These are phyloP conservation scores for Suillus ampliporus DNA, from an alignment of 768 basidiomycete species.

Conservation along the genomic window DNA sequence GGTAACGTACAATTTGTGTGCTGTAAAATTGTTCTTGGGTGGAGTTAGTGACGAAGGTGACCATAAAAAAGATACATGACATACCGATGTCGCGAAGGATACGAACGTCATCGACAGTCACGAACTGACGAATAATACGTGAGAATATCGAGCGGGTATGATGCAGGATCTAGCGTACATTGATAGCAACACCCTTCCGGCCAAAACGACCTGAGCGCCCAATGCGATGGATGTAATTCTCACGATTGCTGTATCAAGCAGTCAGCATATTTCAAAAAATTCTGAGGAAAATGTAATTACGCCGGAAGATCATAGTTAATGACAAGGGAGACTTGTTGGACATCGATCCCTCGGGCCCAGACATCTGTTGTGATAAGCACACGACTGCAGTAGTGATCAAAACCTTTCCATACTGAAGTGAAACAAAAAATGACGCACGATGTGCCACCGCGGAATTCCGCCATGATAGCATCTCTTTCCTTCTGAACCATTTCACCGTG, in stretches of 20 bases:
- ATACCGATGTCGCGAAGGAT: conserved; percentile 96
- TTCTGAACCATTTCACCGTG: conserved; percentile 97
- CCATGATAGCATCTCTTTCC: conserved; percentile 96
- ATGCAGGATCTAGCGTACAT: conserved; percentile 58
- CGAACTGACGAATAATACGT: conserved; percentile 60
- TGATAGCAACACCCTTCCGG: conserved; percentile 99
- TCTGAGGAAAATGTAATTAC: conserved; percentile 52
- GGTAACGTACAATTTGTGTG: conserved; percentile 78
- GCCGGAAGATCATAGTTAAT: conserved; percentile 97
- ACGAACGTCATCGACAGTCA: conserved; percentile 94
- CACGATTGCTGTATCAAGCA: conserved; percentile 71
- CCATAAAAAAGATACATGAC: conserved; percentile 29
- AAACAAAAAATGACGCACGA: conserved; percentile 59
- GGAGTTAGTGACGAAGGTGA: conserved; percentile 19
- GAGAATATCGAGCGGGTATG: conserved; percentile 20
- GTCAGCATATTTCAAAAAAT: conserved; percentile 18
- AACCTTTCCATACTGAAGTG: conserved; percentile 12
- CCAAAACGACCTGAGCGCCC: conserved; percentile 99
- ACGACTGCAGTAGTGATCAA: conserved; percentile 54
- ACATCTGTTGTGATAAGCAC: conserved; percentile 96
- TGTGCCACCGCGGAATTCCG: conserved; percentile 91
- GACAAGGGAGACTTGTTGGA: conserved; percentile 96
- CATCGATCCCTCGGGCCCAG: conserved; percentile 98
- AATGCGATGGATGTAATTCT: conserved; percentile 99
- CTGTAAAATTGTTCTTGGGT: conserved; percentile 91